Evolutionary conservation across 139 green algal species (phyloP), one percentile per base, ranked within the genome.

Genomic region (Dunaliella primolecta): DNA sequence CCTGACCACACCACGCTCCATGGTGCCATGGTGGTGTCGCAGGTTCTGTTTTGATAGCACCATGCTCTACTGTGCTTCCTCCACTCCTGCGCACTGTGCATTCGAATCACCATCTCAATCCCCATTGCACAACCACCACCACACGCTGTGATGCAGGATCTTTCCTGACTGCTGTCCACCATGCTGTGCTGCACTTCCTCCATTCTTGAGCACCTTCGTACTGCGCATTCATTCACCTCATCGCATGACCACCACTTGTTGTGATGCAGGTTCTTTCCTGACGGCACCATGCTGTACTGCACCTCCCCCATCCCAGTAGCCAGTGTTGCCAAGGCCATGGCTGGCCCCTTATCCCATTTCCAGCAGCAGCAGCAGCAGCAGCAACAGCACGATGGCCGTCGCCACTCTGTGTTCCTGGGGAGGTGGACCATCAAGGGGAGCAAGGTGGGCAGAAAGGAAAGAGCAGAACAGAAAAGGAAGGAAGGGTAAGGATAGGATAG

Each of bases 271-370:
- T 98, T 98, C 82, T 90, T 95, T 27, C 91, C 94, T 20, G 90
- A 96, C 81, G 95, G 95, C 76, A 91, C 78, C 0, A 91, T 98
- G 38, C 38, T 95, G 70, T 97, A 97, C 86, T 89, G 94, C 46
- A 98, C 95, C 70, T 94, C 83, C 71, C 94, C 94, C 1, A 30
- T 86, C 7, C 70, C 87, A 3, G 27, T 96, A 11, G 36, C 35
- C 38, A 92, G 92, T 74, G 91, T 96, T 36, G 89, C 86, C n/a
- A 87, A 84, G 35, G 88, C 83, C 15, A 79, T 97, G 85, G 11
- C 31, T 25, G 56, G 56, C 30, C 46, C 55, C 20, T 78, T 11
- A 1, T 23, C 34, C 7, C 15, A 24, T 1, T 64, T 76, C 33
- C 46, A 34, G 21, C 77, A 82, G 32, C 30, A 21, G n/a, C n/a